phyloP scores from a whole-genome alignment of 2,329 filamentous ascomycete genomes.

The Sporothrix mexicana region DNA sequence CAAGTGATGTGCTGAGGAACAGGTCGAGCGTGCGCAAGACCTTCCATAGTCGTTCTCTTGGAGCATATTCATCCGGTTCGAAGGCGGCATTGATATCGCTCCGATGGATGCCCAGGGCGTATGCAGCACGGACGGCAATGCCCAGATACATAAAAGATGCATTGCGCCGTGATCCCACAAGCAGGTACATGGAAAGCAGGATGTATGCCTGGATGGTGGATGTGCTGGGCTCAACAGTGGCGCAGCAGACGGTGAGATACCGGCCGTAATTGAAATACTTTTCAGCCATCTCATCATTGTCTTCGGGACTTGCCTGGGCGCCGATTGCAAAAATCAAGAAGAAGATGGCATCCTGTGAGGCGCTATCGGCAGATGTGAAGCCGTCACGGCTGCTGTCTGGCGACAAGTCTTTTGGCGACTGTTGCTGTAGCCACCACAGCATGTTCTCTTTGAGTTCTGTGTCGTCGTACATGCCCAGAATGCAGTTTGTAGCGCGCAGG shows the following conservation, averaged over 20 bases:
- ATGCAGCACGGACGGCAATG: constrained; percentile 62
- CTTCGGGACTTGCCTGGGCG: constrained; percentile 36
- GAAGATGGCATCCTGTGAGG: constrained; percentile 31
- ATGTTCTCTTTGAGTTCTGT: constrained; percentile 41
- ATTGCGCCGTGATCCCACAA: constrained; percentile 63
- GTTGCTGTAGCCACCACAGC: constrained; percentile 42
- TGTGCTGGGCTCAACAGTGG: constrained; percentile 60
- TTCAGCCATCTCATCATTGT: constrained; percentile 34
- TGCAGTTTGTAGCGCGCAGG: constrained; percentile 40
- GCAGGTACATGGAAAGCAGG: constrained; percentile 65
- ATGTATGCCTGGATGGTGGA: constrained; percentile 59
- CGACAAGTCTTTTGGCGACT: constrained; percentile 28
- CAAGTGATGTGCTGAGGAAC: constrained; percentile 46
- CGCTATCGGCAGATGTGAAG: constrained; percentile 36
- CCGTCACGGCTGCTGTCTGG: constrained; percentile 38
- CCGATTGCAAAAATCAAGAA: constrained; percentile 40
- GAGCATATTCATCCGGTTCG: constrained; percentile 38
- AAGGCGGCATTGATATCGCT: constrained; percentile 42
- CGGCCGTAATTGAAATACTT: constrained; percentile 38
- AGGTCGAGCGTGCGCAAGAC: constrained; percentile 45
- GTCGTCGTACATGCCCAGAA: constrained; percentile 45
- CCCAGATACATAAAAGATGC: constrained; percentile 69
- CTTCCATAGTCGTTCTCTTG: constrained; percentile 46
- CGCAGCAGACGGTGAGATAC: constrained; percentile 53
- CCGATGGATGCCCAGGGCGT: constrained; percentile 60